Base-by-base conservation (phyloP, 108 stramenopile genomes). In the Cyclotella kingstonii region DNA sequence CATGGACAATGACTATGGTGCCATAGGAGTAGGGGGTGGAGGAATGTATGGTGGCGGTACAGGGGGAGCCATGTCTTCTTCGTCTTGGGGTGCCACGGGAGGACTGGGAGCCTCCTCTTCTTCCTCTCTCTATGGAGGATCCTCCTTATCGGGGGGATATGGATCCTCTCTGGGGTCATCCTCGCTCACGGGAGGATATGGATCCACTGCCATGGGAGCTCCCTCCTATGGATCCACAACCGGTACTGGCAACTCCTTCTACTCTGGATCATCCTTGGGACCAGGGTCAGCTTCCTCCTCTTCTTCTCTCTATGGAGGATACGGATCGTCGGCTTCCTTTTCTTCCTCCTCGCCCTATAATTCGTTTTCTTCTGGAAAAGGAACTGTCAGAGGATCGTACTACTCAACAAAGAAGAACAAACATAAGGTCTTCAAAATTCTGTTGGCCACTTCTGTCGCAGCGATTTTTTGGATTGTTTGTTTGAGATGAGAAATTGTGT, bases 401-500 rank as follows among this genome's bases (percentile, higher is more conserved):
- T 66, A 51, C 7, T 47, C 60, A n/a, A 19, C 50, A 4, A 64
- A 40, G 36, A 74, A 43, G 17, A 60, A 60, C 53, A 65, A 74
- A 30, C 57, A 61, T 36, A 74, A 66, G 21, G 26, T 65, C 27
- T 74, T 74, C 45, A 74, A 74, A 35, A 65, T 74, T 28, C 18
- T 74, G 27, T 21, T 74, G 63, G 73, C 73, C 0, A 43, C 64
- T 11, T 65, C 73, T 22, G 55, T 74, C 17, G 73, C 73, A 47
- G 73, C 73, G 1, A 66, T 74, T 40, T 51, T 74, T 39, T 74
- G 73, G 73, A 40, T 74, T 49, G 53, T 66, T 0, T 74, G 73
- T 33, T 46, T 74, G 25, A 52, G 59, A 58, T 74, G 64, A 74
- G 57, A 19, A 14, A 11, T 7, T 28, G 1, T 34, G 14, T 5